These are phyloP conservation scores for Aspergillus fijiensis DNA, from an alignment of 2,329 filamentous ascomycete genomes.

Conservation along the genomic window DNA sequence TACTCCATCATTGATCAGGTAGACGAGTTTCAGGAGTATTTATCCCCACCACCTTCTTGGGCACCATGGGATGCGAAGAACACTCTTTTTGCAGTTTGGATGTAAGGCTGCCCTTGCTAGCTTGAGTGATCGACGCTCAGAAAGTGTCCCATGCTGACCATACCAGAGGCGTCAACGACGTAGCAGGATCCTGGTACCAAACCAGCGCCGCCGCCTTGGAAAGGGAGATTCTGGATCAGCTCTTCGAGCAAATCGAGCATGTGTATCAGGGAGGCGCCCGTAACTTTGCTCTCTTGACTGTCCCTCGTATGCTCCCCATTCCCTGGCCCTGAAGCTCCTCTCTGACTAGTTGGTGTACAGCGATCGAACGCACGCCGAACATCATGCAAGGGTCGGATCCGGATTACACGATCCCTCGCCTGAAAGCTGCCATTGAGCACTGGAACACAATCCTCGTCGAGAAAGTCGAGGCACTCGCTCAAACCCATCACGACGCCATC, in stretches of 20 bases:
- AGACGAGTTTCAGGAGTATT: constrained; percentile 3
- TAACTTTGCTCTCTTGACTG: constrained; percentile 9
- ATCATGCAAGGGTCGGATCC: constrained; percentile 5
- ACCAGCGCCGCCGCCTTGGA: not conserved
- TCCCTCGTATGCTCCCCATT: constrained; percentile 7
- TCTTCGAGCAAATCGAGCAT: constrained; percentile 11
- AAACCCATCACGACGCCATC: not conserved
- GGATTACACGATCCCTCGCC: constrained; percentile 2
- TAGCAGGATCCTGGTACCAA: constrained; percentile 9
- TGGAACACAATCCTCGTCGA: constrained; percentile 6
- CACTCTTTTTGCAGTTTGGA: constrained; percentile 11
- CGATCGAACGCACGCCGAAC: constrained; percentile 9
- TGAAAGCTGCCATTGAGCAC: constrained; percentile 5
- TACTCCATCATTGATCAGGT: constrained; percentile 14
- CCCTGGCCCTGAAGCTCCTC: not conserved
- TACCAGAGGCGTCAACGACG: constrained; percentile 15
- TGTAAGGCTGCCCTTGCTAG: not conserved
- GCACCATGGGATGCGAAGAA: constrained; percentile 6
- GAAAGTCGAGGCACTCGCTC: not conserved
- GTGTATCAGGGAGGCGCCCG: constrained; percentile 9
- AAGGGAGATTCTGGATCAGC: constrained; percentile 7
- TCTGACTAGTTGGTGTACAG: not conserved
- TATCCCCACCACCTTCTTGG: not conserved
- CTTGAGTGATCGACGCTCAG: no score
- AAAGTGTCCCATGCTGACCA: no score